Evolutionary conservation across 192 early-diverging fungal species (phyloP), one percentile per base, ranked within the genome.

Genomic region (Backusella parvicylindrica): DNA sequence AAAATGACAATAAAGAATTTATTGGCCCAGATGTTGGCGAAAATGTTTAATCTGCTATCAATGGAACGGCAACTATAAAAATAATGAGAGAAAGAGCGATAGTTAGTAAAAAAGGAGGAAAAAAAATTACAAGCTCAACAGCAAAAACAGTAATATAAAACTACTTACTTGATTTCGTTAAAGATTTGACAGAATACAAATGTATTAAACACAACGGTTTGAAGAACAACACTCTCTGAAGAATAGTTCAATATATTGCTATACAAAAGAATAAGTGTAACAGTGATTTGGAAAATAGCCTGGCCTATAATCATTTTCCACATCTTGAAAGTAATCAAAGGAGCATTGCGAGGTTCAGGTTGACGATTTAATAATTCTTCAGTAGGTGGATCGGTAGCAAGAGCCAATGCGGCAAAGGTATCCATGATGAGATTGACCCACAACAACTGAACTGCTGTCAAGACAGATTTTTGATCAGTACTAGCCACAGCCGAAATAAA

Each of bases 341-440:
- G 89, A 36, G 94, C 92, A 32, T 82, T 84, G 37, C 89, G 86
- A 63, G 90, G 85, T 72, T 97, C 92, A 16, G 98, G 97, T 21
- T 89, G 86, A 68, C 97, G 90, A 47, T 96, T 85, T 43, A 99
- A 85, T 31, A 99, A 77, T n/a, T 92, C 92, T 0, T 73, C 75
- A 1, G 91, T 93, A 1, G 98, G 97, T 66, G 92, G 91, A 75
- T 99, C 98, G 11, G 98, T 98, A 6, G 98, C 97, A 38, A 98
- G n/a, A n/a, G n/a, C n/a, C n/a, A n/a, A n/a, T n/a, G n/a, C n/a
- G n/a, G n/a, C n/a, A n/a, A n/a, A n/a, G 0, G 96, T 96, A 87
- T 99, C 97, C 98, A 99, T 99, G 53, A 99, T 98, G 77, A 99
- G 83, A 83, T 99, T 99, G 68, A 99, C 94, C 97, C 97, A 99